Percentiles rank a stretch among this genome's conserved stretches.
Evolutionary conservation across 148 eudicot genomes (phyloP).

Genomic region (Rheum nobile): DNA sequence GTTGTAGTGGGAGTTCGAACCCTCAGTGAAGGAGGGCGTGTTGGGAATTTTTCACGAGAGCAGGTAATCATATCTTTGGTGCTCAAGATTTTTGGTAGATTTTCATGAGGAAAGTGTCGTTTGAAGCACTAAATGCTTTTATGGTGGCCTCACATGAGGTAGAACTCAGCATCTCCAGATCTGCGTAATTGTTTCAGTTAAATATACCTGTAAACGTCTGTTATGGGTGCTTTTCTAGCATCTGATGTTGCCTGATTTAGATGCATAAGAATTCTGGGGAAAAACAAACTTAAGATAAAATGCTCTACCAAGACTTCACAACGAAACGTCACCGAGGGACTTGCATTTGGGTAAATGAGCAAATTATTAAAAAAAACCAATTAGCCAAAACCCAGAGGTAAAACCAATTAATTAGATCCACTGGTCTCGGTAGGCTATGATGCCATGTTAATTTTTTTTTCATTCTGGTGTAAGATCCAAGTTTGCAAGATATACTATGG

Average conservation of each 20-base stretch:
- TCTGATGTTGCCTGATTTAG: not conserved
- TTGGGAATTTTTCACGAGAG: conserved; percentile 88
- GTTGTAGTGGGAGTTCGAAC: conserved; percentile 97
- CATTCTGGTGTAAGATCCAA: not conserved
- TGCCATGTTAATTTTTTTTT: not conserved
- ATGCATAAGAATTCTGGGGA: not conserved
- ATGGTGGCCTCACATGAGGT: not conserved
- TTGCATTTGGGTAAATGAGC: not conserved
- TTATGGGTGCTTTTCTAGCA: not conserved
- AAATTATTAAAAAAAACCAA: not conserved
- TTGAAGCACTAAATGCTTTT: not conserved
- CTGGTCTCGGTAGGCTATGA: not conserved
- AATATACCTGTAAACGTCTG: not conserved
- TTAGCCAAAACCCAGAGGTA: not conserved
- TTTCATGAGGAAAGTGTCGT: not conserved
- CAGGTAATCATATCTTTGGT: conserved; percentile 40
- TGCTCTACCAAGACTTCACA: not conserved
- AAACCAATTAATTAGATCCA: not conserved
- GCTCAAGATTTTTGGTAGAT: not conserved
- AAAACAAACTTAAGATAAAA: not conserved
- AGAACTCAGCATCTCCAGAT: not conserved
- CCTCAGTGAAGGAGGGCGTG: conserved; percentile 99
- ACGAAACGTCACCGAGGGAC: not conserved
- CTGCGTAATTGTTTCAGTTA: not conserved
- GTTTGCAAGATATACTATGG: not conserved